phyloP scores from a whole-genome alignment of 2,329 filamentous ascomycete species.

The Lachnellula occidentalis region DNA sequence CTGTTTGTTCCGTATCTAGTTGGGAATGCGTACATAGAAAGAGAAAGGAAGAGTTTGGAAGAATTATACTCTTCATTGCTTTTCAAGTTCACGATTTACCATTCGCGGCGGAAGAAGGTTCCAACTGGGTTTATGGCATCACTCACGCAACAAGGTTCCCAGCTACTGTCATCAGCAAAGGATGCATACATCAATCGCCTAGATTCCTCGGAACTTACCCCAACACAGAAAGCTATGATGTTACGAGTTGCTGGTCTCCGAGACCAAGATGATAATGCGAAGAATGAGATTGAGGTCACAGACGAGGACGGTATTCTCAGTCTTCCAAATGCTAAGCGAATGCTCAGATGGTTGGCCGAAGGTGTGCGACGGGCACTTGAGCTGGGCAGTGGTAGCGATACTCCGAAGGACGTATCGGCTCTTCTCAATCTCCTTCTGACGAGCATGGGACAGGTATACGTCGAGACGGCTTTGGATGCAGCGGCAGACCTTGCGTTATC shows the following conservation, averaged over 20 bases:
- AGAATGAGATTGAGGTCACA: slow-evolving; percentile 82
- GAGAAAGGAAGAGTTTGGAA: slow-evolving; percentile 64
- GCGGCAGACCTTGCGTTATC: slow-evolving; percentile 66
- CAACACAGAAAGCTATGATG: slow-evolving; percentile 86
- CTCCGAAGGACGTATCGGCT: slow-evolving; percentile 86
- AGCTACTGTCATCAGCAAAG: slow-evolving; percentile 79
- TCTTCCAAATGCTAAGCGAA: slow-evolving; percentile 85
- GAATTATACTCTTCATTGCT: slow-evolving; percentile 85
- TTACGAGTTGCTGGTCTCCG: slow-evolving; percentile 78
- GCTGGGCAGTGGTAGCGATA: slow-evolving; percentile 80
- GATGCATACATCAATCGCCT: slow-evolving; percentile 87
- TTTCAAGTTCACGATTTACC: slow-evolving; percentile 96
- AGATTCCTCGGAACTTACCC: slow-evolving; percentile 81
- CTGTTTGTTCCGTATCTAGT: slow-evolving; percentile 67
- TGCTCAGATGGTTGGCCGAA: slow-evolving; percentile 97
- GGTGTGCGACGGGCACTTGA: slow-evolving; percentile 87
- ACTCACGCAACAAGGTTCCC: slow-evolving; percentile 81
- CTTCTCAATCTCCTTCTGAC: slow-evolving; percentile 77
- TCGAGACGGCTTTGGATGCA: slow-evolving; percentile 63
- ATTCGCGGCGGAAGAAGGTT: slow-evolving; percentile 80
- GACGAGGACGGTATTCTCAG: slow-evolving; percentile 84
- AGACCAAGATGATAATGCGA: slow-evolving; percentile 63
- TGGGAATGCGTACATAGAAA: slow-evolving; percentile 64
- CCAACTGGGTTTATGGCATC: slow-evolving; percentile 91
- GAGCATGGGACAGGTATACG: slow-evolving; percentile 80